Evolutionary conservation across 129 eudicot species (phyloP).

Genomic region (Centella asiatica): DNA sequence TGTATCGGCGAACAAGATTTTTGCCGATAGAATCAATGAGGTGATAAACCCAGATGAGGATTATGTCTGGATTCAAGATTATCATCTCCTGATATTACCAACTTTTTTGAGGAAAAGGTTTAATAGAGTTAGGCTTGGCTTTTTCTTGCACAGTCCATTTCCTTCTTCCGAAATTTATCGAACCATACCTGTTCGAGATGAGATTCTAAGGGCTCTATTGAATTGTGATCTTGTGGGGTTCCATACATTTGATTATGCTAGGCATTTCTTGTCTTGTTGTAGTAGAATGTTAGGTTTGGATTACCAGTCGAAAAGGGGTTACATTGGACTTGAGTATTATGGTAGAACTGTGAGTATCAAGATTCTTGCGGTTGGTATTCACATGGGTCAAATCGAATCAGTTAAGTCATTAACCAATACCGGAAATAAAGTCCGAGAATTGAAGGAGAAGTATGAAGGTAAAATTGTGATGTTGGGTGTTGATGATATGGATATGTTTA

Average conservation of each 20-base stretch:
- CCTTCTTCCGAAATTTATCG: slow-evolving; percentile 77
- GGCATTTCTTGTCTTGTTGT: slow-evolving; percentile 87
- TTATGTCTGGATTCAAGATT: slow-evolving; percentile 89
- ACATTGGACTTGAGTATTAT: slow-evolving; percentile 77
- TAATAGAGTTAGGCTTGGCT: slow-evolving; percentile 64
- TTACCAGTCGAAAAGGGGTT: slow-evolving; percentile 79
- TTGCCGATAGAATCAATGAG: slow-evolving; percentile 74
- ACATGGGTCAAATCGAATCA: slow-evolving; percentile 69
- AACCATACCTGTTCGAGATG: slow-evolving; percentile 76
- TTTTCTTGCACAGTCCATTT: slow-evolving; percentile 78
- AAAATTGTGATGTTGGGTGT: slow-evolving; percentile 77
- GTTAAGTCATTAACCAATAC: slow-evolving; percentile 41
- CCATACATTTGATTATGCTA: slow-evolving; percentile 92
- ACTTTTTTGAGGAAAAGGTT: slow-evolving; percentile 65
- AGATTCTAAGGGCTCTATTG: slow-evolving; percentile 60
- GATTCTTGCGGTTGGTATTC: slow-evolving; percentile 80
- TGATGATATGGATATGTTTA: slow-evolving; percentile 90
- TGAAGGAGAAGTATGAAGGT: slow-evolving; percentile 45
- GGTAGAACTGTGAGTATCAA: slow-evolving; percentile 84
- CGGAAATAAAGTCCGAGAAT: slow-evolving; percentile 36
- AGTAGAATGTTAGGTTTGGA: slow-evolving; percentile 87
- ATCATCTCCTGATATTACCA: slow-evolving; percentile 84
- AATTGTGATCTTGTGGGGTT: slow-evolving; percentile 90
- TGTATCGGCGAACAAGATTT: slow-evolving; percentile 65
- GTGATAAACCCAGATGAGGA: slow-evolving; percentile 83